Base-by-base conservation (phyloP, 164 flowering plant species). In the Aristolochia californica region DNA sequence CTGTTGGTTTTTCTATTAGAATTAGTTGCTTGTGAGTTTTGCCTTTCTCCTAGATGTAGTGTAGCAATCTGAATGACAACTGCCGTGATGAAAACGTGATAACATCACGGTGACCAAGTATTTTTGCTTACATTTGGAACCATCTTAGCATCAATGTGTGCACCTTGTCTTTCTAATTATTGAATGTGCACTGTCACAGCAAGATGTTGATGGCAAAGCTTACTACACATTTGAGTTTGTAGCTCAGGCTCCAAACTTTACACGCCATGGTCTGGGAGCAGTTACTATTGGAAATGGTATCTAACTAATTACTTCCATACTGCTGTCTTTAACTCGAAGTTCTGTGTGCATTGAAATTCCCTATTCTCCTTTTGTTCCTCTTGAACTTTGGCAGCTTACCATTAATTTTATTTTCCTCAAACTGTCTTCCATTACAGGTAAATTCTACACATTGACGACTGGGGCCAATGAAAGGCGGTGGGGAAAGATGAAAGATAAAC, bases 381-480 rank as follows among this genome's bases (percentile, higher is more conserved):
- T 34, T 2, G 11, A 3, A 12, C 40, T 9, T 27, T 51, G 17
- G 13, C 14, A 5, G 5, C 5, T 9, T 25, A 34, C 5, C 20
- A 20, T 38, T 13, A 12, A n/a, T n/a, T n/a, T n/a, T n/a, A n/a
- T n/a, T 21, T 17, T n/a, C 30, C 48, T 17, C 23, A 43, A 30
- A 48, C 26, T 14, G 43, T 43, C 13, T 12, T 40, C n/a, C n/a
- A 18, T 66, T 64, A 72, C 90, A 91, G 98, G 97, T 28, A 87
- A 85, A 55, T 83, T 93, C 67, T 93, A 85, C 76, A 83, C 97
- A 13, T 62, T 88, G 77, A 88, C 98, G 20, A 93, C 98, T 0
- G 98, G 98, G 43, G 83, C 98, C 13, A 93, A 93, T 50, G 91
- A 88, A 72, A 87, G 95, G 75, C 83, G 96, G 62, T 93, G 97